Evolutionary conservation across 164 flowering plant genomes (phyloP).

Genomic region (Berberis thunbergii): DNA sequence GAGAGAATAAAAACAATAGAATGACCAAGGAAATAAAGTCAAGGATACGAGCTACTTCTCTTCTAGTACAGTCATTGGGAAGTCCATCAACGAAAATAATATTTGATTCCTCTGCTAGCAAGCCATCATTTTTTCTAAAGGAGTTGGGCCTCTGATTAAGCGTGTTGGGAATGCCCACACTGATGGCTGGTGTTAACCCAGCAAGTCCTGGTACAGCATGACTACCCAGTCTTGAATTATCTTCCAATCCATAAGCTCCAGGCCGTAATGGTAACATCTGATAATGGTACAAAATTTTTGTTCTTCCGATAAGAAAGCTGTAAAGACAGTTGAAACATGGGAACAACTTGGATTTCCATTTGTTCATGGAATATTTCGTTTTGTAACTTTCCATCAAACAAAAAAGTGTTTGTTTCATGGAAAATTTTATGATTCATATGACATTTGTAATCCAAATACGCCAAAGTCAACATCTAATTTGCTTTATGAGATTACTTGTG

Average conservation of each 20-base stretch:
- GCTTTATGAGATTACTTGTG: too few species aligned
- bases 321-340: too few species aligned
- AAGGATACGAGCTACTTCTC: conserved; percentile 32
- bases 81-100: not conserved
- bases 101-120: not conserved
- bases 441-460: too few species aligned
- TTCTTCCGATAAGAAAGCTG: too few species aligned
- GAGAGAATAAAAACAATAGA: not conserved
- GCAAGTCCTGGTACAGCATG: not conserved
- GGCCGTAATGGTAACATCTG: not conserved
- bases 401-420: too few species aligned
- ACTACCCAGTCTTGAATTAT: not conserved
- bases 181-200: not conserved
- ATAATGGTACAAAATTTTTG: too few species aligned
- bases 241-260: not conserved
- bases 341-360: too few species aligned
- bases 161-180: not conserved
- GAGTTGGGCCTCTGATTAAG: not conserved
- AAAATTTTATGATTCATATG: too few species aligned
- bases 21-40: not conserved
- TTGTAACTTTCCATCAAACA: too few species aligned
- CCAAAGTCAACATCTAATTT: too few species aligned
- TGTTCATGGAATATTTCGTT: too few species aligned
- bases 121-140: not conserved
- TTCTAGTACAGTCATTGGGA: not conserved